Evolutionary conservation across 495 filamentous ascomycete genomes (phyloP).

Genomic region (Peziza echinospora): DNA sequence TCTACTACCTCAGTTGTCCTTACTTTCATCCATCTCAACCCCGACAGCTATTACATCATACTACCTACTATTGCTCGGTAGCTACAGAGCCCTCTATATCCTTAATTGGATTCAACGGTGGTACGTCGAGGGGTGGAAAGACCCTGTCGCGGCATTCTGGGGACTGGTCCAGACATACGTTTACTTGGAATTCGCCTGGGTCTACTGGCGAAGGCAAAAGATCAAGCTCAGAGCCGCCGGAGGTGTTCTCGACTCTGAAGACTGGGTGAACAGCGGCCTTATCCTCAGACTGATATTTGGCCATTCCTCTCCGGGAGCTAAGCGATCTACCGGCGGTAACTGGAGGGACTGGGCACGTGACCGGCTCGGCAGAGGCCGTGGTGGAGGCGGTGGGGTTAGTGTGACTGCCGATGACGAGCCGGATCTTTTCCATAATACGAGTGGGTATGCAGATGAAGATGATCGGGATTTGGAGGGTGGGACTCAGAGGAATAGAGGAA

Average conservation of each 20-base stretch:
- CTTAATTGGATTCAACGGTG: constrained; percentile 70
- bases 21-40: constrained; percentile 81
- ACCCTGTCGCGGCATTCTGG: constrained; percentile 58
- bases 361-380: not conserved
- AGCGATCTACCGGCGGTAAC: constrained; percentile 11
- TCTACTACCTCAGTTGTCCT: constrained; percentile 73
- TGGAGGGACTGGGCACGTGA: constrained; percentile 5
- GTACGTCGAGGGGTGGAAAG: constrained; percentile 36
- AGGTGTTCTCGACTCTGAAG: constrained; percentile 81
- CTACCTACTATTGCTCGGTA: constrained; percentile 72
- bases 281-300: constrained; percentile 25
- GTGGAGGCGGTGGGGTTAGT: constrained; percentile 22
- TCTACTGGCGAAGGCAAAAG: constrained; percentile 80
- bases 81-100: constrained; percentile 78
- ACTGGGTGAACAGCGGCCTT: constrained; percentile 64
- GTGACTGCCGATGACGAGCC: constrained; percentile 22
- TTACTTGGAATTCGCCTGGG: constrained; percentile 91
- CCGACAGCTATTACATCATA: constrained; percentile 91
- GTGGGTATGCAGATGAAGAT: constrained; percentile 23
- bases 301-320: constrained; percentile 2
- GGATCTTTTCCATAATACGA: constrained; percentile 17
- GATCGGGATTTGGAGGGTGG: constrained; percentile 4
- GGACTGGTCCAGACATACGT: constrained; percentile 77
- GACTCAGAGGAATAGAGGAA: not conserved
- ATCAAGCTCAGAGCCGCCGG: constrained; percentile 74